Evolutionary conservation across 169 alveolate species (phyloP), one percentile per base, ranked within the genome.

Genomic region (Babesia gibsoni): DNA sequence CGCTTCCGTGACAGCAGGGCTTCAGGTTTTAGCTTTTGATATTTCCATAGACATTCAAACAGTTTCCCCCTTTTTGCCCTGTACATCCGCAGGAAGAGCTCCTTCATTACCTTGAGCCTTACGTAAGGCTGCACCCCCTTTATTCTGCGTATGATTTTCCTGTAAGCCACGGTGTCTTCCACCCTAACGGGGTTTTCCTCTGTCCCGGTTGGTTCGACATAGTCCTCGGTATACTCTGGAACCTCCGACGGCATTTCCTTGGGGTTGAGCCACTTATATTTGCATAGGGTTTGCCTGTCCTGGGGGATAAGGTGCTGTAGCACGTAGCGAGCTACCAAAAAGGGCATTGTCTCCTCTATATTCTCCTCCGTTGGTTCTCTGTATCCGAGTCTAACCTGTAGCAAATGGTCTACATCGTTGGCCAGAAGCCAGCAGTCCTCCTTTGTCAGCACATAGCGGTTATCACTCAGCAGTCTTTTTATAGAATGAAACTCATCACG

Each of bases 401-500:
- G 75, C 50, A 88, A 66, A 45, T 83, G 87, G 29, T 83, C 89
- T 27, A 88, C 66, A 32, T 81, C 83, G 22, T 80, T 57, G 48
- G 67, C 73, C 22, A 88, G 69, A 43, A 54, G 59, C 57, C 68
- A 65, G 20, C 91, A 88, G 37, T 84, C 91, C 42, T 53, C 84
- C 49, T 53, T 63, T 52, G 82, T 73, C 29, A 88, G 57, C 49
- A 88, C 90, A 37, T 73, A 70, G 43, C 82, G 56, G 69, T 88
- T 88, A 39, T 88, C 89, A 30, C 77, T 73, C 42, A 88, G 74
- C 39, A 88, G 52, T 36, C 87, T 18, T 36, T 64, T 54, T 52
- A 88, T 81, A 1, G 91, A 74, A 45, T 80, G 83, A 36, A 84
- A 84, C 30, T 88, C 93, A 39, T 88, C 93, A 37, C 79, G 73